phyloP scores from a whole-genome alignment of 495 filamentous ascomycete genomes.

The Penicillium nucicola region DNA sequence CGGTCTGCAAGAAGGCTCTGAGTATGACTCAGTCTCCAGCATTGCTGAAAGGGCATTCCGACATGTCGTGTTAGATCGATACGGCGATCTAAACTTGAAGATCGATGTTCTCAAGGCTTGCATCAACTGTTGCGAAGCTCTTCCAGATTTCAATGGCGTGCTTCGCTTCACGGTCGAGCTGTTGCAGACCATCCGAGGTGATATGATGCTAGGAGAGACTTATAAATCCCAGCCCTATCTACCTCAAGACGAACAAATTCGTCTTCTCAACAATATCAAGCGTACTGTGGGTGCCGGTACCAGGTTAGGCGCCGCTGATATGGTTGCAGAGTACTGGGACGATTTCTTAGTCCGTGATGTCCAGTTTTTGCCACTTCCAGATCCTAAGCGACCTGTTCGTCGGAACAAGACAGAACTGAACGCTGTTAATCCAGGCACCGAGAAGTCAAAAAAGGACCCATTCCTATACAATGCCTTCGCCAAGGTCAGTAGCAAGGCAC shows the following conservation, averaged over 20 bases:
- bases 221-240: conserved; percentile 56
- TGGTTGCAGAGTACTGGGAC: conserved; percentile 92
- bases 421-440: conserved; percentile 49
- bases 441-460: conserved; percentile 64
- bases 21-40: conserved; percentile 41
- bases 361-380: conserved; percentile 55
- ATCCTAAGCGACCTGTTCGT: conserved; percentile 59
- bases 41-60: conserved; percentile 44
- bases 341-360: conserved; percentile 87
- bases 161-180: conserved; percentile 81
- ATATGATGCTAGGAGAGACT: conserved; percentile 61
- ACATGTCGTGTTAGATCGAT: conserved; percentile 36
- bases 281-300: conserved; percentile 74
- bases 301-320: conserved; percentile 63
- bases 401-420: conserved; percentile 71
- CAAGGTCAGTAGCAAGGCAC: conserved; percentile 57
- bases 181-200: conserved; percentile 70
- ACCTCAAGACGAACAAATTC: conserved; percentile 77
- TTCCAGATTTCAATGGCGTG: conserved; percentile 88
- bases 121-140: conserved; percentile 87
- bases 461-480: conserved; percentile 92
- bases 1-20: conserved; percentile 13
- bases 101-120: conserved; percentile 79
- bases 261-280: conserved; percentile 75
- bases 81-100: conserved; percentile 61